Evolutionary conservation across 768 basidiomycete genomes (phyloP).

Genomic region (Boletus bicolor): DNA sequence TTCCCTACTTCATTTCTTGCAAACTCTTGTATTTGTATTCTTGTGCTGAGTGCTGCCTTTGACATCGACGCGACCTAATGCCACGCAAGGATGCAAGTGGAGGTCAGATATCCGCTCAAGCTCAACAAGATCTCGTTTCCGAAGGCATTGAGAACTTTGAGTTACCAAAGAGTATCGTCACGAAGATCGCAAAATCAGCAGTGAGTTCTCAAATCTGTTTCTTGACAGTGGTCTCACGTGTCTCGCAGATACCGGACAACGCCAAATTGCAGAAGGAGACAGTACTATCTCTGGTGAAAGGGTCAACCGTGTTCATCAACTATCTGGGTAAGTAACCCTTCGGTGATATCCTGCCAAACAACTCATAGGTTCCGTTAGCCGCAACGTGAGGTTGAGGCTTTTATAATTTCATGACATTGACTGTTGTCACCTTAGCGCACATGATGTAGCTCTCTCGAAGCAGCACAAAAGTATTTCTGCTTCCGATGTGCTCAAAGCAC

Average conservation of each 20-base stretch:
- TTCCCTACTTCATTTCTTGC: background rate
- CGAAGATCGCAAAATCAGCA: slow-evolving; percentile 80
- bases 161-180: slow-evolving; percentile 78
- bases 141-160: slow-evolving; percentile 90
- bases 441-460: slow-evolving; percentile 80
- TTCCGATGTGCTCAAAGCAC: slow-evolving; percentile 84
- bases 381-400: slow-evolving; percentile 39
- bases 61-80: slow-evolving; percentile 39
- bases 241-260: slow-evolving; percentile 69
- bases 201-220: slow-evolving; percentile 42
- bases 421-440: slow-evolving; percentile 51
- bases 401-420: slow-evolving; percentile 5
- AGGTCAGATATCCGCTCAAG: slow-evolving; percentile 61
- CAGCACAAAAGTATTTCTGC: slow-evolving; percentile 88
- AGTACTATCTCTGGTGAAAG: slow-evolving; percentile 77
- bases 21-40: too few species aligned
- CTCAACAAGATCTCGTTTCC: slow-evolving; percentile 75
- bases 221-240: background rate
- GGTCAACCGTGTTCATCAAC: slow-evolving; percentile 93
- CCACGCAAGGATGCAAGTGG: slow-evolving; percentile 63
- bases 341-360: background rate
- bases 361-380: slow-evolving; percentile 30
- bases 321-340: slow-evolving; percentile 64
- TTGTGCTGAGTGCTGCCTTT: background rate
- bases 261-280: slow-evolving; percentile 90